A percentile compares a stretch with the other conserved stretches of the same genome.
Conservation (phyloP, 148 eudicot genomes). For the Fagopyrum homotropicum region DNA sequence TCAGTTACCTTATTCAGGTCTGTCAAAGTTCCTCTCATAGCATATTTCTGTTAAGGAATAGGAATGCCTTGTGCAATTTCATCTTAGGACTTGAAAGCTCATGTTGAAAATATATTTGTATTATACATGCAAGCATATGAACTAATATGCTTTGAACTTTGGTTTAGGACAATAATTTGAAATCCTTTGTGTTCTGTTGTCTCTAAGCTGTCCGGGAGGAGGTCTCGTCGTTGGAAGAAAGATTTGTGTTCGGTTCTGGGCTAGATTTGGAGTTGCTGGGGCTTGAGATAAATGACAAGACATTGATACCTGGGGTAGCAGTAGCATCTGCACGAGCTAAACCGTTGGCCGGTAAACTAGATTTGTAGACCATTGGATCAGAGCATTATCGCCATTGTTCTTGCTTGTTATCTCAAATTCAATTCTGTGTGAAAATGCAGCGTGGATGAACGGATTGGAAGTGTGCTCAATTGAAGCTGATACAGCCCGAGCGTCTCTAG, state of each 20-base stretch:
- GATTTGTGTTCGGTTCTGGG: constrained; percentile 60
- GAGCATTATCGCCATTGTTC: background rate
- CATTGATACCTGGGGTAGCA: constrained; percentile 90
- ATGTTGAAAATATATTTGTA: too few species aligned
- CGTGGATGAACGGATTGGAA: constrained; percentile 98
- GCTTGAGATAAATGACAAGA: constrained; percentile 66
- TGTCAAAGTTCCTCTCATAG: background rate
- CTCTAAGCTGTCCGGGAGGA: constrained; percentile 66
- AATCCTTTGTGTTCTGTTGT: background rate
- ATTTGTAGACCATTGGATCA: background rate
- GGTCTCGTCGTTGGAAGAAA: constrained; percentile 44
- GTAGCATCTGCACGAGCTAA: constrained; percentile 84
- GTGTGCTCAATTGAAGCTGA: constrained; percentile 91
- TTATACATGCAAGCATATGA: background rate
- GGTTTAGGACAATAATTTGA: background rate
- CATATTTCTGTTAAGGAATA: background rate
- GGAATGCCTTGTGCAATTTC: too few species aligned
- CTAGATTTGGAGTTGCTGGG: constrained; percentile 88
- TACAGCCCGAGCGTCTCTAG: constrained; percentile 36
- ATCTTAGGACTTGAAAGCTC: too few species aligned
- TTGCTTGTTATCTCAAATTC: background rate
- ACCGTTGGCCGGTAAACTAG: constrained; percentile 74
- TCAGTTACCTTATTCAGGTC: constrained; percentile 88
- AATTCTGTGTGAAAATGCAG: constrained; percentile 24
- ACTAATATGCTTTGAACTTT: background rate